Base-by-base conservation (phyloP, 2,329 filamentous ascomycete genomes). In the Microdochium trichocladiopsis region DNA sequence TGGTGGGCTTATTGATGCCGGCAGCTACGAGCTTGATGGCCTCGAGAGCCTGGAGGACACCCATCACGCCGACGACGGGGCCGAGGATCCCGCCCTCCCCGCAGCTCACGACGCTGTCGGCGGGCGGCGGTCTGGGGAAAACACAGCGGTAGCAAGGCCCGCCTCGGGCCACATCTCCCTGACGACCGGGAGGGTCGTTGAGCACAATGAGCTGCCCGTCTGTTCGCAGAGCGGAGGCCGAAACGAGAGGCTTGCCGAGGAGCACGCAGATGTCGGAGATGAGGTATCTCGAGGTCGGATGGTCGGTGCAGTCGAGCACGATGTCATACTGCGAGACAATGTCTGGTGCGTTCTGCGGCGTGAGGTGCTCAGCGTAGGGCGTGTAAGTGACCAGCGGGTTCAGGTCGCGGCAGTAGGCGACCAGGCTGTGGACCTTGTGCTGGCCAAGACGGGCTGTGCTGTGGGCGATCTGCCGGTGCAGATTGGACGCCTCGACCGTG, bases 91-190 rank as follows among this genome's bases (percentile, higher is more conserved):
- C 94, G 10, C 92, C 93, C 66, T 99, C 94, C 41, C 92, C 90
- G 63, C 94, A 99, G 54, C 86, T 90, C 1, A 90, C 77, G 1
- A 96, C 86, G 52, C 83, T 90, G 43, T 88, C 88, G 0, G 89
- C 82, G 0, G 93, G 91, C 0, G 94, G 92, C 0, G 94, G 92
- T 36, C 80, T 86, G 0, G 91, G 92, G 60, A 96, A 99, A 12
- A 97, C 81, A 64, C 94, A 99, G 43, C 94, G 80, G 69, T 99
- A 99, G 69, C 94, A 99, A 0, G 93, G 92, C 0, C 91, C 88
- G 0, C 87, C 86, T 10, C 18, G 18, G 0, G 71, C 63, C 2
- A 65, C 51, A 50, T 82, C 69, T 1, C 84, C 85, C 10, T 78
- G 74, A 2, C 80, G 72, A 8, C 75, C 72, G 1, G 90, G 82